Conservation (phyloP, 177 flowering plant species). For the Vitis hybrid region DNA sequence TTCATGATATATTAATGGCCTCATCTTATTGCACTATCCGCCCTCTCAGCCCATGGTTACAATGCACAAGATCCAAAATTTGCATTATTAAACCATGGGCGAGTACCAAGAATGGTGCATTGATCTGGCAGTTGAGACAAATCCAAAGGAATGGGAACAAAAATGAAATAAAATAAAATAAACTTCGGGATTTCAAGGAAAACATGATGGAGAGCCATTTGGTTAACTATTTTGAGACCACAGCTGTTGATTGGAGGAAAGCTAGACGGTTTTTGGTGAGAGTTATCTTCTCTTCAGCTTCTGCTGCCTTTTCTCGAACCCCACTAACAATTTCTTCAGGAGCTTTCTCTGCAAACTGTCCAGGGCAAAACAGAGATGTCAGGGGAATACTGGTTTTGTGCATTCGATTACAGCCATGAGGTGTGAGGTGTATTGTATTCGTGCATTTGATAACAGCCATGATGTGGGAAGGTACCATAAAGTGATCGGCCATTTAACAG, state of each 20-base stretch:
- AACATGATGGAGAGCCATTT: too few species aligned
- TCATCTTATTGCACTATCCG: too few species aligned
- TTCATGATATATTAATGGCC: too few species aligned
- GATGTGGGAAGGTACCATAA: neutral
- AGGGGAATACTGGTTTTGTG: neutral
- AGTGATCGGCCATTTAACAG: neutral
- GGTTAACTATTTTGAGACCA: constrained; percentile 26
- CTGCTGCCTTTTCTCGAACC: constrained; percentile 76
- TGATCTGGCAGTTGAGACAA: too few species aligned
- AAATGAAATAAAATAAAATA: neutral
- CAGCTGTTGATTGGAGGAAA: constrained; percentile 65
- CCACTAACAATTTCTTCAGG: constrained; percentile 79
- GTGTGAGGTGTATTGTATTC: too few species aligned
- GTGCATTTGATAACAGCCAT: neutral
- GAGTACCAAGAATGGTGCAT: too few species aligned
- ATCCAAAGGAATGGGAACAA: neutral
- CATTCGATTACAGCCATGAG: too few species aligned
- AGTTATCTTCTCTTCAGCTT: constrained; percentile 81
- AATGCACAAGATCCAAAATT: too few species aligned
- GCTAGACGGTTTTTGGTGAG: constrained; percentile 75
- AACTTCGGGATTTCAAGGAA: too few species aligned
- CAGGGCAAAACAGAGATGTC: neutral
- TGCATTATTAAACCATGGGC: too few species aligned
- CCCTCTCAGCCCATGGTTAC: too few species aligned
- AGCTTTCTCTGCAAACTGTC: constrained; percentile 93